Evolutionary conservation across 805 yeast species (phyloP).

Genomic region (Nakazawaea sp.): DNA sequence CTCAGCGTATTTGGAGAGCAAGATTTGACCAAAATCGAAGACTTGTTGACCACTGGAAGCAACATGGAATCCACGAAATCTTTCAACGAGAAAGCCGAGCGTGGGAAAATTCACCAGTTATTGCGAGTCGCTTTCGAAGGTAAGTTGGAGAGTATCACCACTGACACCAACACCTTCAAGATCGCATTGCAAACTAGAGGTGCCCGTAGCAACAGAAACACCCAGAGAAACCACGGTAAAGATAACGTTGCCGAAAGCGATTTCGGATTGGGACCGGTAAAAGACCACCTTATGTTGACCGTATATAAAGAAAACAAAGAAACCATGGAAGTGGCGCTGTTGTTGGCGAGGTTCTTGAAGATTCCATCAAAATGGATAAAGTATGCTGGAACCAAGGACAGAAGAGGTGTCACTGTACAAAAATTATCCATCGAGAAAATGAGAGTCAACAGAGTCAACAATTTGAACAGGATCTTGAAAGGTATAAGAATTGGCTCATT

Average conservation of each 20-base stretch:
- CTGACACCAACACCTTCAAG: conserved; percentile 56
- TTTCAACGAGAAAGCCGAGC: conserved; percentile 60
- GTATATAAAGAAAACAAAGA: conserved; percentile 93
- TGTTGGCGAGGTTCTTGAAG: conserved; percentile 66
- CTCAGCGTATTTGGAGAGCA: conserved; percentile 51
- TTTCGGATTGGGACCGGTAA: conserved; percentile 69
- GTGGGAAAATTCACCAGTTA: conserved; percentile 76
- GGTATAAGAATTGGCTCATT: conserved; percentile 82
- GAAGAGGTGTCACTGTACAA: conserved; percentile 94
- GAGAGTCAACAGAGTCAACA: conserved; percentile 66
- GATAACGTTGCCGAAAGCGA: conserved; percentile 31
- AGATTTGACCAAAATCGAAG: conserved; percentile 50
- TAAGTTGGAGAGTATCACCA: conserved; percentile 73
- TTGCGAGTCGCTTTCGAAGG: conserved; percentile 68
- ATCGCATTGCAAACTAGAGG: conserved; percentile 45
- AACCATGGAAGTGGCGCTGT: conserved; percentile 88
- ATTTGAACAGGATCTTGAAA: conserved; percentile 66
- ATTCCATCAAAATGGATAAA: conserved; percentile 65
- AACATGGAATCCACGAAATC: conserved; percentile 49
- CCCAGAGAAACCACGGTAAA: conserved; percentile 12
- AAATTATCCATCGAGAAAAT: conserved; percentile 62
- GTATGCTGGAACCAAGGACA: conserved; percentile 94
- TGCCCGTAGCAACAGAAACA: conserved; percentile 2
- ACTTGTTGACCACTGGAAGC: conserved; percentile 45
- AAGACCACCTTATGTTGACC: conserved; percentile 66